A percentile compares a stretch with the other conserved stretches of the same genome.
phyloP scores from a whole-genome alignment of 225 moss, liverwort and hornwort genomes.

The Thuidium tamariscinum region DNA sequence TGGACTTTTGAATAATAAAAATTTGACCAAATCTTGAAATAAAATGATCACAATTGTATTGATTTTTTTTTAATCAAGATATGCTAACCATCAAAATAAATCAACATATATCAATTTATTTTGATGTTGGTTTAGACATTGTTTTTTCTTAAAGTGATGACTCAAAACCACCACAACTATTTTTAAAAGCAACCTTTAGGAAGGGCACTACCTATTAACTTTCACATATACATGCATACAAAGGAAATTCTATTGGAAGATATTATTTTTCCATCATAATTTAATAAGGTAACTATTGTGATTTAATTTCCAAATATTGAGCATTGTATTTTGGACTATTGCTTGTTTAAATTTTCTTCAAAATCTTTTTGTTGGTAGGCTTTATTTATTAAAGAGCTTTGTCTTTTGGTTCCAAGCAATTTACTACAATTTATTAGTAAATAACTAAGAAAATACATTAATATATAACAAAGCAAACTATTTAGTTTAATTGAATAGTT shows the following conservation, averaged over 20 bases:
- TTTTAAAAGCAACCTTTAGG: neutral
- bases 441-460: neutral
- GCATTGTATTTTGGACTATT: neutral
- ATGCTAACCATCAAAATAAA: no score
- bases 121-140: no score
- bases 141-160: no score
- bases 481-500: neutral
- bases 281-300: neutral
- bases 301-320: fast-evolving
- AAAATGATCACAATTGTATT: no score
- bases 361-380: neutral
- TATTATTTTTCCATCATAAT: neutral
- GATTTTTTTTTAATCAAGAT: no score
- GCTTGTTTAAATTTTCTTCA: neutral
- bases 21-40: no score
- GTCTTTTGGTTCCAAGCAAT: fast-evolving
- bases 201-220: neutral
- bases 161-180: neutral
- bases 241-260: neutral
- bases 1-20: no score
- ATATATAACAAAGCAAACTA: neutral
- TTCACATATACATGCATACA: fast-evolving
- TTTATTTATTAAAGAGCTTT: neutral
- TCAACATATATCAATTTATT: no score
- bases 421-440: fast-evolving